Base-by-base conservation (phyloP, 2,329 filamentous ascomycete genomes). In the Talaromyces islandicus region DNA sequence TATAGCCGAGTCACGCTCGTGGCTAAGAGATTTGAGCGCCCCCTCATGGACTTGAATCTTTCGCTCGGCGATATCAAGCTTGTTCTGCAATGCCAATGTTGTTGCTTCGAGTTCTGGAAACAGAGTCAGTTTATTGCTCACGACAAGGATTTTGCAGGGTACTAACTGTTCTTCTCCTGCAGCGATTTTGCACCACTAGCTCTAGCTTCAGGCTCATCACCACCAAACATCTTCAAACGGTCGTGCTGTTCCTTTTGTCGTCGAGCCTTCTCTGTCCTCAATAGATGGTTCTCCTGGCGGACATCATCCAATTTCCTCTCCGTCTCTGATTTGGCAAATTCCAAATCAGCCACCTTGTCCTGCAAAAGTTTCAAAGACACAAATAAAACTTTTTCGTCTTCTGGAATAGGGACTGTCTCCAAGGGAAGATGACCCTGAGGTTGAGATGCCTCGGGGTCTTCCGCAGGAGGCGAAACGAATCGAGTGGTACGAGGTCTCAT, bases 381-480 rank as follows among this genome's bases (percentile, higher is more conserved):
- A 66, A 85, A 85, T 54, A 88, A 80, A 2, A 81, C 81, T 69
- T 87, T 85, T 64, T 88, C 85, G 54, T 88, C 84, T 12, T 82
- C 78, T 0, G 85, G 85, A 52, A 87, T 78, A 0, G 83, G 78
- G 11, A 86, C 75, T 12, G 79, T 77, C 41, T 85, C 79, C 21
- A 87, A 71, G 0, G 79, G 77, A 12, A 77, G 69, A 65, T 85
- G 77, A 41, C 72, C 69, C 12, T 68, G 70, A 21, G 69, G 67
- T 32, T 73, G 60, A 14, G 71, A 72, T 17, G 67, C 61, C 27
- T 73, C 70, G 7, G 67, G 66, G 46, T 67, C 63, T 58, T 74
- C 71, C 54, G 73, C 71, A 3, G 74, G 71, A n/a, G 77, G 77
- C 17, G 80, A 81, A 4, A 80, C 75, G 69, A 85, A 85, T 38